phyloP scores from a whole-genome alignment of 192 early-diverging fungal species.

The Podila horticola region DNA sequence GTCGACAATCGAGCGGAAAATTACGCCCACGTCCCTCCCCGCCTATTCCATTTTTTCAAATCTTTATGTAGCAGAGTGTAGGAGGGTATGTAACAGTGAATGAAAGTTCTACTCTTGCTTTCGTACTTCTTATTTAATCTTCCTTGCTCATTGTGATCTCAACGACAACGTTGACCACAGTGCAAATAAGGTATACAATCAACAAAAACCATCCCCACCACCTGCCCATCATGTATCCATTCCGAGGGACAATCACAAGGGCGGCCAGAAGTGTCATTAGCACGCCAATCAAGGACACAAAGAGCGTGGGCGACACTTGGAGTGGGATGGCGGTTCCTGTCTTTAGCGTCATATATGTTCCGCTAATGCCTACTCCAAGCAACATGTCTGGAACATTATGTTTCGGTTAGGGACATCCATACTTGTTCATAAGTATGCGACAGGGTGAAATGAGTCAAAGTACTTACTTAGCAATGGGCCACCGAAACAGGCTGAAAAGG shows the following conservation, averaged over 20 bases:
- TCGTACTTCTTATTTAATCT: background rate
- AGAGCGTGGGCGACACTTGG: conserved; percentile 70
- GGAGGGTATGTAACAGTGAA: background rate
- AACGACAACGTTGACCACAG: conserved; percentile 67
- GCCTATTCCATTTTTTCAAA: too few species aligned
- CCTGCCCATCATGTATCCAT: conserved; percentile 71
- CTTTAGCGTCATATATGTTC: conserved; percentile 64
- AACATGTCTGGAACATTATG: conserved; percentile 67
- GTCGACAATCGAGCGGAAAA: too few species aligned
- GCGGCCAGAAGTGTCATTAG: conserved; percentile 68
- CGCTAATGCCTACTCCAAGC: conserved; percentile 86
- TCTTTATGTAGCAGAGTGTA: too few species aligned
- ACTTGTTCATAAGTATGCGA: background rate
- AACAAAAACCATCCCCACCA: conserved; percentile 68
- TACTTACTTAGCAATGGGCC: conserved; percentile 86
- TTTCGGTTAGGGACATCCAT: too few species aligned
- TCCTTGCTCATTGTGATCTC: conserved; percentile 46
- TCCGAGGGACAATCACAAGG: conserved; percentile 68
- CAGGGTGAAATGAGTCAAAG: background rate
- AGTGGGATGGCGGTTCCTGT: conserved; percentile 63
- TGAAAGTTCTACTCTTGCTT: background rate
- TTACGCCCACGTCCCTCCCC: too few species aligned
- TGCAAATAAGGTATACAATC: conserved; percentile 67
- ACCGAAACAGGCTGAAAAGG: conserved; percentile 94
- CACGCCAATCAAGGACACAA: conserved; percentile 75